phyloP scores from a whole-genome alignment of 2,329 filamentous ascomycete genomes.

The Apiospora malaysiana region DNA sequence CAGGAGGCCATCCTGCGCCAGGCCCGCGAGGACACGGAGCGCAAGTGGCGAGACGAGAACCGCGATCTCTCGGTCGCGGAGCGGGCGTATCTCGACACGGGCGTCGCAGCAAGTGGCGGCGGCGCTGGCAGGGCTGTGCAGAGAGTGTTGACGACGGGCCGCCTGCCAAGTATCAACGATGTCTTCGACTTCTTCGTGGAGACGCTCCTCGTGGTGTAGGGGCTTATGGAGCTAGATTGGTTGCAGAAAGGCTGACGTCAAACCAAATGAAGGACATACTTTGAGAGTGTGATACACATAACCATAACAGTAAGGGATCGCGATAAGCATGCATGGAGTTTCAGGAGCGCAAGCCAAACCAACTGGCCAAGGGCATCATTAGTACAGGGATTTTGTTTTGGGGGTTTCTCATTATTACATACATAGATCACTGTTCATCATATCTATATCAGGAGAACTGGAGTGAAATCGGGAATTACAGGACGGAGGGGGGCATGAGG shows the following conservation, averaged over 20 bases:
- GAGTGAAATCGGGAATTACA: background rate
- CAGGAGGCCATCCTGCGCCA: constrained; percentile 70
- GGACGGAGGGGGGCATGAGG: background rate
- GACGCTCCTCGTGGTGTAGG: constrained; percentile 32
- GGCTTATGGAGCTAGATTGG: constrained; percentile 7
- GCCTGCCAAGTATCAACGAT: constrained; percentile 36
- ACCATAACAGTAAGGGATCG: background rate
- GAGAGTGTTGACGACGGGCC: constrained; percentile 30
- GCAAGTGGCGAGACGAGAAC: constrained; percentile 72
- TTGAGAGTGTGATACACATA: background rate
- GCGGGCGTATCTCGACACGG: constrained; percentile 62
- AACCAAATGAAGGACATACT: background rate
- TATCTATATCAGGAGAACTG: background rate
- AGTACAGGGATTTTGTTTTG: background rate
- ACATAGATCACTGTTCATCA: background rate
- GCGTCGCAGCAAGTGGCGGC: constrained; percentile 38
- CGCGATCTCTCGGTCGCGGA: constrained; percentile 61
- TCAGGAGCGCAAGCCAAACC: background rate
- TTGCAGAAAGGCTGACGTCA: background rate
- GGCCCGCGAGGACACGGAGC: constrained; percentile 75
- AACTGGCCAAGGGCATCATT: background rate
- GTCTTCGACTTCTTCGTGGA: constrained; percentile 40
- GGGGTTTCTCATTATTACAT: background rate
- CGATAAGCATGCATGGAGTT: constrained; percentile 7
- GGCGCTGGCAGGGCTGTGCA: constrained; percentile 26